Percentiles rank a stretch among this genome's conserved stretches.
These are phyloP conservation scores for Ophiorrhiza pumila DNA, from an alignment of 257 asterid genomes.

Conservation along the genomic window DNA sequence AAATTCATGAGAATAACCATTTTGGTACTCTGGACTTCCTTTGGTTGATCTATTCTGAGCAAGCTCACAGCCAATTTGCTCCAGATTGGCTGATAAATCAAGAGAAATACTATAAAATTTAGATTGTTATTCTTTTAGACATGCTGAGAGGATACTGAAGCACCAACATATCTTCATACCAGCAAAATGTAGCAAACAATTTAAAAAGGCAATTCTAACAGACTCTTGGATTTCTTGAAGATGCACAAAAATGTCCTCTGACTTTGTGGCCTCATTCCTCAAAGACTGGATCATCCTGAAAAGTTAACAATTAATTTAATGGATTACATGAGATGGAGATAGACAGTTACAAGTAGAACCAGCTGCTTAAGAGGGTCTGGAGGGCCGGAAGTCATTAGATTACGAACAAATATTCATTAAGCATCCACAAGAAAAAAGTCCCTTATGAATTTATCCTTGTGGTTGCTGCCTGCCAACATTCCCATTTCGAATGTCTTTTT, in stretches of 20 bases:
- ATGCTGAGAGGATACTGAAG: slow-evolving; percentile 3
- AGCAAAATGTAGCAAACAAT: slow-evolving; percentile 82
- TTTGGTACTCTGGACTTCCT: slow-evolving; percentile 49
- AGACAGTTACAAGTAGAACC: neutral
- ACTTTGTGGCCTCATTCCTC: slow-evolving; percentile 69
- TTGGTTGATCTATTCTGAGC: slow-evolving; percentile 43
- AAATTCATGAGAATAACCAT: slow-evolving; percentile 61
- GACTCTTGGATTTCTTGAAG: slow-evolving; percentile 92
- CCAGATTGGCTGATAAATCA: slow-evolving; percentile 68
- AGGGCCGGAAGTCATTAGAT: neutral
- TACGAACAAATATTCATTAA: neutral
- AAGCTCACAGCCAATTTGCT: slow-evolving; percentile 64
- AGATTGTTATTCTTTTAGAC: slow-evolving; percentile 17
- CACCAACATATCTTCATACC: slow-evolving; percentile 44
- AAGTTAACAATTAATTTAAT: slow-evolving; percentile 13
- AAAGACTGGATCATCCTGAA: slow-evolving; percentile 79
- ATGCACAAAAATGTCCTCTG: slow-evolving; percentile 68
- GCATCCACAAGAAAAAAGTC: neutral
- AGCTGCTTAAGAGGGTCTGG: neutral
- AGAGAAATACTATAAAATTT: neutral
- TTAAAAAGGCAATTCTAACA: slow-evolving; percentile 81
- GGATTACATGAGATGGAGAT: neutral
- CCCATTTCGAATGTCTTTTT: neutral
- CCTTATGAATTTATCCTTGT: neutral
- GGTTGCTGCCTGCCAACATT: too few species aligned